phyloP scores from a whole-genome alignment of 305 asterid species.

The Stenogyne calaminthoides region DNA sequence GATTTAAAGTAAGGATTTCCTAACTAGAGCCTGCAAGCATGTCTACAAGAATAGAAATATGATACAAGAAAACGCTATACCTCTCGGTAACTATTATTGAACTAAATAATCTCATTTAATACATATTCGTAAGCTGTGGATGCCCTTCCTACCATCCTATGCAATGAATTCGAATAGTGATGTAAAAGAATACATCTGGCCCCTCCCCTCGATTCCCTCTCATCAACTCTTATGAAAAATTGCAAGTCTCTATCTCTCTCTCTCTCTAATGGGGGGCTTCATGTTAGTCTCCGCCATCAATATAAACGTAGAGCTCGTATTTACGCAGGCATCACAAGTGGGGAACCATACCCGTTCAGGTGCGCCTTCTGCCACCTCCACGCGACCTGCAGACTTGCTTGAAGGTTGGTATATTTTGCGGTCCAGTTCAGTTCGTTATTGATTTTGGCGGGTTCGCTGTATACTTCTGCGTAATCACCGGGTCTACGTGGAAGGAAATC shows the following conservation, averaged over 20 bases:
- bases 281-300: constrained; percentile 41
- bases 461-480: constrained; percentile 95
- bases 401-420: constrained; percentile 67
- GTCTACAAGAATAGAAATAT: constrained; percentile 10
- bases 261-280: constrained; percentile 30
- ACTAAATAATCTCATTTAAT: constrained; percentile 34
- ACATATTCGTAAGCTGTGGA: constrained; percentile 19
- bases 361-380: constrained; percentile 99
- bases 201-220: constrained; percentile 24
- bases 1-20: not conserved
- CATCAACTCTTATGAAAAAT: constrained; percentile 17
- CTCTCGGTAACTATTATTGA: constrained; percentile 39
- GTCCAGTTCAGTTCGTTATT: constrained; percentile 82
- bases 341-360: constrained; percentile 57
- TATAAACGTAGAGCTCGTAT: constrained; percentile 26
- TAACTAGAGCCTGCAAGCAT: not conserved
- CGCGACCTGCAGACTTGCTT: constrained; percentile 69
- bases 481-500: constrained; percentile 89
- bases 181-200: constrained; percentile 40
- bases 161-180: constrained; percentile 34
- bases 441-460: constrained; percentile 78
- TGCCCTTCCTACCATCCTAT: constrained; percentile 28
- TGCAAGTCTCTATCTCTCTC: constrained; percentile 30
- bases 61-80: constrained; percentile 27
- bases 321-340: constrained; percentile 48